Evolutionary conservation across 2,329 filamentous ascomycete species (phyloP).

Genomic region (Aurifilum marmelostoma): DNA sequence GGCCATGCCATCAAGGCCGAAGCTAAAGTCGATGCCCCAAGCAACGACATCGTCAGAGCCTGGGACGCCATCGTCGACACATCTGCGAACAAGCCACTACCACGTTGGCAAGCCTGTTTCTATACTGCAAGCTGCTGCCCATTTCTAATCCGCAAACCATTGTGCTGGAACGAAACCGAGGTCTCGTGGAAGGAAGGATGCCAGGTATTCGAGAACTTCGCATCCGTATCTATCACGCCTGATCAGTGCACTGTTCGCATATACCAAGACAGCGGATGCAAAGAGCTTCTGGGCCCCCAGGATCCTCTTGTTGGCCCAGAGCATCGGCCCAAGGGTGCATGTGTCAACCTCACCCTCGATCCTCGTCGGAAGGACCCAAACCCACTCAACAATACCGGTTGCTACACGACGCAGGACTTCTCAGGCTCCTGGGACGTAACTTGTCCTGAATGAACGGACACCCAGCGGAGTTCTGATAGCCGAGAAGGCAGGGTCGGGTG

Average conservation of each 20-base stretch:
- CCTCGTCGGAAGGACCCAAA: background rate
- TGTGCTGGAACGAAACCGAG: background rate
- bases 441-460: background rate
- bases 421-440: background rate
- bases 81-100: background rate
- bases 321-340: background rate
- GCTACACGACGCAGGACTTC: background rate
- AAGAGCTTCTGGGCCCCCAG: background rate
- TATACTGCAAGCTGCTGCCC: background rate
- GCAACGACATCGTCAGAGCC: background rate
- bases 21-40: background rate
- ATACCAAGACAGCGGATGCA: background rate
- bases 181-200: background rate
- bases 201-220: background rate
- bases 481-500: too few relatives aligned
- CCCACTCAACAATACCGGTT: background rate
- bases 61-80: background rate
- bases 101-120: background rate
- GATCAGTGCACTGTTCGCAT: background rate
- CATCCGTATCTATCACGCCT: background rate
- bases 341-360: conserved; percentile 1
- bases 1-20: background rate
- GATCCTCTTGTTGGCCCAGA: background rate
- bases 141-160: background rate
- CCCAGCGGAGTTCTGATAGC: background rate